Evolutionary conservation across 768 basidiomycete species (phyloP).

Genomic region (Collybia sordida): DNA sequence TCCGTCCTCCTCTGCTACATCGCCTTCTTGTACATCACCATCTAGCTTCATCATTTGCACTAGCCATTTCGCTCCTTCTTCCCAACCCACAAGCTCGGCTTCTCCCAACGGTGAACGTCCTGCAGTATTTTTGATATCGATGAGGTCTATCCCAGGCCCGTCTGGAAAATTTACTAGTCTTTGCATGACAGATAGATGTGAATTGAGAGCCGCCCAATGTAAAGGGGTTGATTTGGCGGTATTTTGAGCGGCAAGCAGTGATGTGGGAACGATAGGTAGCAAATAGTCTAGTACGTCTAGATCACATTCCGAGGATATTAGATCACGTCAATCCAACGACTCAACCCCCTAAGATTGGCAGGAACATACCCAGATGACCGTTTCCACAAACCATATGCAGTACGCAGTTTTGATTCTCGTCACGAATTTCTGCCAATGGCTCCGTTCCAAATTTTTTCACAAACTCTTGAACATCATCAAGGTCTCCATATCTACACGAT

Average conservation of each 20-base stretch:
- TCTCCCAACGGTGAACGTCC: constrained; percentile 80
- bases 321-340: constrained; percentile 17
- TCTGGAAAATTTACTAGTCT: constrained; percentile 54
- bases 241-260: constrained; percentile 64
- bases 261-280: constrained; percentile 55
- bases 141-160: constrained; percentile 65
- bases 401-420: constrained; percentile 76
- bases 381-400: constrained; percentile 90
- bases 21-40: constrained; percentile 35
- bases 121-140: constrained; percentile 73
- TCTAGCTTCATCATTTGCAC: constrained; percentile 81
- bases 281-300: constrained; percentile 78
- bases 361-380: constrained; percentile 73
- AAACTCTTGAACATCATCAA: constrained; percentile 73
- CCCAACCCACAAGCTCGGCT: constrained; percentile 78
- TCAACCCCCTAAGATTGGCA: constrained; percentile 7
- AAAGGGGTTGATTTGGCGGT: constrained; percentile 76
- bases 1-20: constrained; percentile 33
- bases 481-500: constrained; percentile 85
- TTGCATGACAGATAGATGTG: constrained; percentile 63
- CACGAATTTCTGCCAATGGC: constrained; percentile 49
- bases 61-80: constrained; percentile 82
- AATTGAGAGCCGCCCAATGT: constrained; percentile 90
- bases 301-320: constrained; percentile 45
- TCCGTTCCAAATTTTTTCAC: constrained; percentile 54